Conservation (phyloP, 148 eudicot species). For the Amaranthus hypochondriacus region DNA sequence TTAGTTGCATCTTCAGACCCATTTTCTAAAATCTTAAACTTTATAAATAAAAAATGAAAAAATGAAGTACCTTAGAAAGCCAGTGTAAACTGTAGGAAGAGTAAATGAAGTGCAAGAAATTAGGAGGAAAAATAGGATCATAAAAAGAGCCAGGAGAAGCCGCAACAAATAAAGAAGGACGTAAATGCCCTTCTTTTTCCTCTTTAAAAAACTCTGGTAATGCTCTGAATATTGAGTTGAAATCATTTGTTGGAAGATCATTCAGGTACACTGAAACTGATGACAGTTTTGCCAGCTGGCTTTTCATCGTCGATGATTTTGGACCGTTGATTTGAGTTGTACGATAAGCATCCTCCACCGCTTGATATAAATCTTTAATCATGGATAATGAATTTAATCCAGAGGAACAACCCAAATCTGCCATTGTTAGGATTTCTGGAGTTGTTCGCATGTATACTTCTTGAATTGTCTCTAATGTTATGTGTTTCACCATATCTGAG, state of each 20-base stretch:
- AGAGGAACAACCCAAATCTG: constrained; percentile 80
- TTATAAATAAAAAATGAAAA: neutral
- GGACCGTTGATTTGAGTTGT: constrained; percentile 15
- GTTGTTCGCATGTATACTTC: constrained; percentile 31
- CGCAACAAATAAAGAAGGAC: constrained; percentile 46
- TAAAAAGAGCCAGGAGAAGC: constrained; percentile 75
- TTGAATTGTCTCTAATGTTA: constrained; percentile 44
- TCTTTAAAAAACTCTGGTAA: constrained; percentile 20
- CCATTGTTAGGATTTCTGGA: constrained; percentile 53
- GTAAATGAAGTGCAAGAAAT: constrained; percentile 65
- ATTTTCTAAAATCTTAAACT: no score
- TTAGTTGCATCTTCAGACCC: no score
- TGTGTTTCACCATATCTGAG: constrained; percentile 59
- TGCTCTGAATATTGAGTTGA: constrained; percentile 29
- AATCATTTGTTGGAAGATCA: constrained; percentile 56
- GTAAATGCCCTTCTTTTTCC: constrained; percentile 16
- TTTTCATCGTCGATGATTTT: constrained; percentile 1
- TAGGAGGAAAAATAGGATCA: constrained; percentile 58
- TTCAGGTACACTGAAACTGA: constrained; percentile 45
- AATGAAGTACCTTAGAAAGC: constrained; percentile 57
- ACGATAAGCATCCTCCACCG: constrained; percentile 30
- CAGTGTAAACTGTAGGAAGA: constrained; percentile 78
- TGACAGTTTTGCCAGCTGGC: constrained; percentile 30
- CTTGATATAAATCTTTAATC: constrained; percentile 40
- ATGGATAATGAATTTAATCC: constrained; percentile 58